Base-by-base conservation (phyloP, 768 basidiomycete genomes). In the Termitomyces sp. region DNA sequence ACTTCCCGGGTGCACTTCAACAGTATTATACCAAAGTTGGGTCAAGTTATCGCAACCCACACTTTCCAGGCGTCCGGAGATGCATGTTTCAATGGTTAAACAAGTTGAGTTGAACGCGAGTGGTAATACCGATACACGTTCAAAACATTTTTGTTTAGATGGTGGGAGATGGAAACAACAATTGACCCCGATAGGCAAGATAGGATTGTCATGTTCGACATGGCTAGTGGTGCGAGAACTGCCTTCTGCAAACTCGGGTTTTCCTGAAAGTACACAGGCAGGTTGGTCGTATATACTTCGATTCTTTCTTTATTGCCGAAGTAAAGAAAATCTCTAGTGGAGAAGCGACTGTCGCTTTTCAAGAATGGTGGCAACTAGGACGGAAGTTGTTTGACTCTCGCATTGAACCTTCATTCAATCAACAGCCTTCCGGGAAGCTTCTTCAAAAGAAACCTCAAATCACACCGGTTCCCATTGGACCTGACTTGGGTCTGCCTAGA, bases 21-120 rank as follows among this genome's bases (percentile, higher is more conserved):
- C 20, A 87, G 85, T 87, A 86, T 65, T 86, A 87, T 66, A 77
- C 71, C 45, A 82, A 82, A 73, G 86, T 88, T 1, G 82, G 82
- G n/a, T 70, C 82, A 20, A 83, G 81, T 10, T 89, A 91, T 69
- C 81, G 87, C 13, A 89, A 89, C 65, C 87, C 88, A 0, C 88
- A 89, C 70, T 88, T 83, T 61, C 85, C 84, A 2, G 87, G 85
- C 6, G 77, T 89, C 53, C 78, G 82, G 57, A 79, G 78, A 30
- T 81, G 80, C 66, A 69, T 85, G 22, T 79, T 79, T 60, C 65
- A 76, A 27, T 83, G 82, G 82, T 68, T 86, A 20, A 81, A 79
- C 67, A 77, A 72, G 83, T 80, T 54, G 4, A 27, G 57, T n/a
- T 18, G 18, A 13, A 57, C 9, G 18, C 22, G 18, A 4, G 55